Evolutionary conservation across 1,284 basidiomycete species (phyloP).

Genomic region (Gymnopus androsaceus): DNA sequence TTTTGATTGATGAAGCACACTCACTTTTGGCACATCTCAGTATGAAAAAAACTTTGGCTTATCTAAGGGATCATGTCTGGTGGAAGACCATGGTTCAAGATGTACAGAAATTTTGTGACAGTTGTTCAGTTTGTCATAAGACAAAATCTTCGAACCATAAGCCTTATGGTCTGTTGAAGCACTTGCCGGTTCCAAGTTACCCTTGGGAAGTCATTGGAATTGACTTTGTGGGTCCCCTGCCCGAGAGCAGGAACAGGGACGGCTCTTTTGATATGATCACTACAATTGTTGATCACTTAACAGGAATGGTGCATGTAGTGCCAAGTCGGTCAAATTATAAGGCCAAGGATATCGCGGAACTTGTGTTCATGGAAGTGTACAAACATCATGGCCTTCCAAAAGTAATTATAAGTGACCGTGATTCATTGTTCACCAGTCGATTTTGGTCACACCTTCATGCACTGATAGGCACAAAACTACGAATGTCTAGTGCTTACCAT

Average conservation of each 20-base stretch:
- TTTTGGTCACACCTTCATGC: constrained; percentile 40
- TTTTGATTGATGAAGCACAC: constrained; percentile 26
- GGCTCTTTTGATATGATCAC: constrained; percentile 35
- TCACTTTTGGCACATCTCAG: constrained; percentile 30
- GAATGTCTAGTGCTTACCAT: constrained; percentile 39
- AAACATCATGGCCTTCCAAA: constrained; percentile 38
- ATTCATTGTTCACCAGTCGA: constrained; percentile 38
- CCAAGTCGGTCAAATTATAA: constrained; percentile 28
- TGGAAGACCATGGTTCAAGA: constrained; percentile 28
- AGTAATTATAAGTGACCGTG: constrained; percentile 42
- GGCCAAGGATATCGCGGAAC: constrained; percentile 35
- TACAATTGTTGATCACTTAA: constrained; percentile 38
- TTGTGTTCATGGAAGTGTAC: constrained; percentile 36
- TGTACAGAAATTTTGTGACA: constrained; percentile 20
- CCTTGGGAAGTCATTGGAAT: constrained; percentile 38
- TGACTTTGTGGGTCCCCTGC: constrained; percentile 43
- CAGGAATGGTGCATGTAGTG: constrained; percentile 34
- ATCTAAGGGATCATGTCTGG: constrained; percentile 27
- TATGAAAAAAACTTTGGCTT: constrained; percentile 25
- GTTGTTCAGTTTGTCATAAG: constrained; percentile 27
- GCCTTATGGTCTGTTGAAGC: constrained; percentile 19
- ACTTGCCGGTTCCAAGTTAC: constrained; percentile 22
- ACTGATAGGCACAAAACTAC: constrained; percentile 31
- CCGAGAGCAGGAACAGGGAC: constrained; percentile 25
- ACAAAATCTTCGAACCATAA: constrained; percentile 24